Evolutionary conservation across 1,284 basidiomycete species (phyloP), one percentile per base, ranked within the genome.

Genomic region (Leccinum pallidistipes): DNA sequence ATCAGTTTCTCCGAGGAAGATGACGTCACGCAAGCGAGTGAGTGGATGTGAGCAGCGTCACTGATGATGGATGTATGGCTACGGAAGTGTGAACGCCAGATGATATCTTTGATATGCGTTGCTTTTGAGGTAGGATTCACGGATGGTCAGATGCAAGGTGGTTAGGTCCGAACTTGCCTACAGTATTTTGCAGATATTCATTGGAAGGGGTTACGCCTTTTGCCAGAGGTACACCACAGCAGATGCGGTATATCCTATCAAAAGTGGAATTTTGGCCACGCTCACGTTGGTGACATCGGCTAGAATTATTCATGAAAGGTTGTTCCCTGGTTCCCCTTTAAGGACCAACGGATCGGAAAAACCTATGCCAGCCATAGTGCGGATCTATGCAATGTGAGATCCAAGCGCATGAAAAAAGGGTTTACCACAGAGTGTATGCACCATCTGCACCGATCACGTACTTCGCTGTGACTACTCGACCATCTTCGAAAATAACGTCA

Each of bases 1-100:
- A 4, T 29, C 24, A 50, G 49, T 21, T 27, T 50, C 24, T 24
- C 27, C 27, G 7, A 50, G 8, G 24, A 27, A 50, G 34, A 29
- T 29, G 14, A 8, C 12, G 47, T 16, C 24, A 21, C 24, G 3
- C 11, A 50, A 58, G 3, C 74, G 0, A 80, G 80, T 0, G 80
- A 75, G 56, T 82, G 80, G 49, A 79, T 76, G 62, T 81, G 80
- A 24, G 78, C 79, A 0, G 80, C 79, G 58, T 81, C 81, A 0
- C 80, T 80, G 1, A 80, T 45, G 31, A 81, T 65, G 14, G 76
- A 74, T 16, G 70, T 73, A 52, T 64, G 75, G 24, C 72, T 76
- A 27, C 72, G 70, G 71, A 78, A 80, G 21, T 77, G 73, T 8
- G 77, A 72, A 3, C 74, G 68, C 77, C 78, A 78, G 52, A 78